These are phyloP conservation scores for Aspergillus sp. DNA, from an alignment of 2,329 filamentous ascomycete species.

Conservation along the genomic window DNA sequence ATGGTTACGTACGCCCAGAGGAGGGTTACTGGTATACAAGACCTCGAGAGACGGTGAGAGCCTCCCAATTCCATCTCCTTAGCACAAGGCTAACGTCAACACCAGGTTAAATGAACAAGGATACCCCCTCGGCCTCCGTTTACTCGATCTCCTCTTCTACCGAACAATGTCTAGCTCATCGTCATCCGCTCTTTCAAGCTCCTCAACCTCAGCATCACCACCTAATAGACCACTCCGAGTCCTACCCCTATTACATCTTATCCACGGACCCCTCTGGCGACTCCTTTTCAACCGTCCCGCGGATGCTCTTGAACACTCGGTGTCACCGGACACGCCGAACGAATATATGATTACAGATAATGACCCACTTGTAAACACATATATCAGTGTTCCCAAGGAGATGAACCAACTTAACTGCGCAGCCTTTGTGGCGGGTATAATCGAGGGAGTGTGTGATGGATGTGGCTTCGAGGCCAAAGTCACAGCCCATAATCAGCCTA, in stretches of 20 bases:
- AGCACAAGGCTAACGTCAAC: background rate
- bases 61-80: background rate
- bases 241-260: slow-evolving; percentile 88
- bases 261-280: slow-evolving; percentile 88
- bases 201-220: slow-evolving; percentile 66
- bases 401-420: slow-evolving; percentile 97
- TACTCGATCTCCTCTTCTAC: slow-evolving; percentile 92
- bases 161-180: slow-evolving; percentile 75
- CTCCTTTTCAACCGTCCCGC: slow-evolving; percentile 89
- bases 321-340: slow-evolving; percentile 76
- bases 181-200: slow-evolving; percentile 82
- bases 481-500: slow-evolving; percentile 74
- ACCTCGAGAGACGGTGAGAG: slow-evolving; percentile 81
- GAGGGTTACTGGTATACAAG: slow-evolving; percentile 86
- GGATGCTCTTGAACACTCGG: slow-evolving; percentile 87
- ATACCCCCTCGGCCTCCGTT: slow-evolving; percentile 88
- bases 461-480: slow-evolving; percentile 86
- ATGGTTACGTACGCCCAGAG: slow-evolving; percentile 95
- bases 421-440: slow-evolving; percentile 89
- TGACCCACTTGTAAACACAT: slow-evolving; percentile 92
- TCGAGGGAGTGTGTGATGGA: slow-evolving; percentile 94
- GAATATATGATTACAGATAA: slow-evolving; percentile 99
- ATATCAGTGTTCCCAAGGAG: slow-evolving; percentile 88
- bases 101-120: slow-evolving; percentile 81
- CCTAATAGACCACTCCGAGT: slow-evolving; percentile 82